Evolutionary conservation across 345 rosid species (phyloP).

Genomic region (Trapa incisa): DNA sequence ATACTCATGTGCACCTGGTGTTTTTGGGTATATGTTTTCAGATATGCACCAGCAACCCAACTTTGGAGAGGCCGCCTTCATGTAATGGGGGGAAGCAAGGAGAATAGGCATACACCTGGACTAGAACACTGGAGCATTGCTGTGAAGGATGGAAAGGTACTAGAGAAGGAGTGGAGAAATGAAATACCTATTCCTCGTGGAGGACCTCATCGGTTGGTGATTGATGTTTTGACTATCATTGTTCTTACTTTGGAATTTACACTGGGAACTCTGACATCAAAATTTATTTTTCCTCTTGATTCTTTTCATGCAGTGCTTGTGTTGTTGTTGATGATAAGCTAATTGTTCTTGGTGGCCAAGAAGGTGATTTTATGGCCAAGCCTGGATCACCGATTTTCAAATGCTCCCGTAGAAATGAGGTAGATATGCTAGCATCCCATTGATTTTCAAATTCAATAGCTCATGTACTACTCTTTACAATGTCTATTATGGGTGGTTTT

Average conservation of each 20-base stretch:
- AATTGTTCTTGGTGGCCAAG: slow-evolving; percentile 84
- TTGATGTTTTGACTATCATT: not conserved
- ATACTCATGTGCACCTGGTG: not conserved
- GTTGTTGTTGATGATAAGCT: slow-evolving; percentile 64
- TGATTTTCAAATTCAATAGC: not conserved
- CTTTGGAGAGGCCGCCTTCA: slow-evolving; percentile 98
- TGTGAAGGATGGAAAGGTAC: slow-evolving; percentile 73
- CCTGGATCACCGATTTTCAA: slow-evolving; percentile 97
- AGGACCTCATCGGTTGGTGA: slow-evolving; percentile 85
- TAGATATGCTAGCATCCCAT: slow-evolving; percentile 8
- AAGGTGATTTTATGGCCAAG: slow-evolving; percentile 99
- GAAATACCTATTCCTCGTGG: slow-evolving; percentile 94
- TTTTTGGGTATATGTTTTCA: slow-evolving; percentile 18
- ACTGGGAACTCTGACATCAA: not conserved
- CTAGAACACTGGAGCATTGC: slow-evolving; percentile 89
- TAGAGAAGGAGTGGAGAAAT: slow-evolving; percentile 73
- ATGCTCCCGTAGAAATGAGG: slow-evolving; percentile 91
- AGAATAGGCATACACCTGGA: slow-evolving; percentile 77
- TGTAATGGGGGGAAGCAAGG: slow-evolving; percentile 98
- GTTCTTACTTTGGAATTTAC: not conserved
- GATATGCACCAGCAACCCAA: slow-evolving; percentile 97
- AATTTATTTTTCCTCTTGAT: not conserved
- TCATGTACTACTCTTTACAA: not conserved
- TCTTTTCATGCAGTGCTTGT: slow-evolving; percentile 48
- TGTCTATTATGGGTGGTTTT: not conserved